phyloP scores from a whole-genome alignment of 192 early-diverging fungal species.

The Entophlyctis luteolus region DNA sequence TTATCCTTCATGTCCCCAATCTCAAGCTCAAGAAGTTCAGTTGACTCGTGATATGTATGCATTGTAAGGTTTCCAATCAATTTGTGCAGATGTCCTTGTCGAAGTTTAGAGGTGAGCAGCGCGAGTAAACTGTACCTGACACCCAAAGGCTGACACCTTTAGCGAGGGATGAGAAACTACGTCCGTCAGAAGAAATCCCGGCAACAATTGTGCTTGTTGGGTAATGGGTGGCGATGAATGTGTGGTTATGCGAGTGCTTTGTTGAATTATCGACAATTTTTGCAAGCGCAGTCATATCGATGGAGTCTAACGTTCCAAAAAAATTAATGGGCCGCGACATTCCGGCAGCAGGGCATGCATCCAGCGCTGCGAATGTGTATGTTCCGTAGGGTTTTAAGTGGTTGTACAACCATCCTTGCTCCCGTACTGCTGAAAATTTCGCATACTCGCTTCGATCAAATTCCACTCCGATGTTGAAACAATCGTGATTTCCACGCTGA shows the following conservation, averaged over 20 bases:
- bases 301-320: constrained; percentile 75
- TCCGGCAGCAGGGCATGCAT: constrained; percentile 55
- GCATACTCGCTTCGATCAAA: constrained; percentile 3
- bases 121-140: no score
- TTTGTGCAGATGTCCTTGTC: constrained; percentile 81
- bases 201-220: constrained; percentile 75
- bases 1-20: constrained; percentile 87
- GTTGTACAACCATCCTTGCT: constrained; percentile 3
- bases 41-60: constrained; percentile 34
- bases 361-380: constrained; percentile 79
- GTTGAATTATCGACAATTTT: constrained; percentile 40
- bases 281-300: constrained; percentile 70
- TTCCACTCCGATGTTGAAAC: constrained; percentile 65
- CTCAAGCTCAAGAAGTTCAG: constrained; percentile 61
- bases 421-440: background rate
- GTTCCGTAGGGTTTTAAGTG: constrained; percentile 63
- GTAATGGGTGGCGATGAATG: constrained; percentile 68
- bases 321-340: constrained; percentile 83
- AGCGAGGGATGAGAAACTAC: constrained; percentile 58
- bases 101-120: no score
- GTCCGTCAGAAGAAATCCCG: constrained; percentile 58
- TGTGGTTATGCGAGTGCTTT: constrained; percentile 49
- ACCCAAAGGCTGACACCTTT: constrained; percentile 68
- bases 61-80: constrained; percentile 53
- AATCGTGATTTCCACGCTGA: constrained; percentile 92